Base-by-base conservation (phyloP, 176 grass and related monocot species). In the Eremochloa ophiuroides region DNA sequence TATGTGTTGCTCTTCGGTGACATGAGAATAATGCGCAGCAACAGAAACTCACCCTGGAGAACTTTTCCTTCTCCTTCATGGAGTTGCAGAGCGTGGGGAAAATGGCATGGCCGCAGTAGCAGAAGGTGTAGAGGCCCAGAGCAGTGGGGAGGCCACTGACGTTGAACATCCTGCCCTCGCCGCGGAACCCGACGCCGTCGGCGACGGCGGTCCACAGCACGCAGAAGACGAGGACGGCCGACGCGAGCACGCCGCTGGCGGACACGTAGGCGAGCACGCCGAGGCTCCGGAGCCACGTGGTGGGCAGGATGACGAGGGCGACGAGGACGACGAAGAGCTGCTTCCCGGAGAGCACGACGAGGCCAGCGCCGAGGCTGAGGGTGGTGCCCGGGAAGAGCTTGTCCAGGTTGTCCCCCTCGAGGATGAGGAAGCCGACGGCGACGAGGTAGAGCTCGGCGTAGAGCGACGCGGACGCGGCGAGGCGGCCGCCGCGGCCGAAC, bases 371-470 rank as follows among this genome's bases (percentile, higher is more conserved):
- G 63, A 93, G 40, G 58, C 35, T 40, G 66, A 94, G 53, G 68
- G 26, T 90, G 3, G 82, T 73, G 76, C 84, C 74, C 1, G 94
- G 94, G 64, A 97, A 94, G 10, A 97, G 72, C 59, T 97, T 97
- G 79, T 97, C 63, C 0, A 97, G 77, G 82, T 91, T 94, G 70
- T 97, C 91, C 20, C 91, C 94, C 23, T 94, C 91, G 12, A 97
- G 80, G 62, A 97, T 97, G n/a, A 97, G 65, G 80, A 97, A 97
- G 3, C 91, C 94, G 46, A 88, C 58, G 34, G 94, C 87, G 13
- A 97, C 91, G 62, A 97, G 82, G 86, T 94, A 97, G 82, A 97
- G 91, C 85, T 94, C 94, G 17, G 90, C 78, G 89, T 97, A 97
- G 74, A 94, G 87, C 79, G 85, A 90, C 25, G 82, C 50, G 0